Evolutionary conservation across 768 basidiomycete species (phyloP), one percentile per base, ranked within the genome.

Genomic region (Tubosaeta sp.): DNA sequence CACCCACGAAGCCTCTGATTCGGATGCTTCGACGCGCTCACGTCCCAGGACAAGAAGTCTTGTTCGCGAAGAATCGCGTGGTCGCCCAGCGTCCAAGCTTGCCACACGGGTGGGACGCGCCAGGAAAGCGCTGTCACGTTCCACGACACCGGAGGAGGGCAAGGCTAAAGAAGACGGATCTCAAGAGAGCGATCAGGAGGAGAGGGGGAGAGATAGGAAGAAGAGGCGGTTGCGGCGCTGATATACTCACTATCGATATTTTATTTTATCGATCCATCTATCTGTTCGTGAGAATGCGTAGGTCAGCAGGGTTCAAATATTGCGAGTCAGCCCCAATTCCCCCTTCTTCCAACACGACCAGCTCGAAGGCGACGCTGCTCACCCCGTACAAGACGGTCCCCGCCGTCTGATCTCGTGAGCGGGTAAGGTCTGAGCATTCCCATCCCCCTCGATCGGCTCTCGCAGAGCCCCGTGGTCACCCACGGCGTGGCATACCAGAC

Each of bases 381-480:
- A 81, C 72, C 57, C 71, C 83, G 63, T 59, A 81, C 78, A 74
- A 74, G 75, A 74, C 52, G 59, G 11, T n/a, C 53, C 52, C 33
- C 13, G 8, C 17, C 55, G 52, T 70, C 64, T 62, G 55, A 54
- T 51, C 57, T 84, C 69, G 76, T 82, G 82, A 86, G 83, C 84
- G 83, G 86, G 85, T 79, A 87, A 87, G 84, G 85, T 86, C 84
- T 84, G 85, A 86, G 84, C 69, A 78, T 82, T 81, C 63, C 53
- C 79, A 80, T 81, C 79, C 79, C 77, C 77, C 76, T 75, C 51
- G 79, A 81, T 77, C 60, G 82, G 71, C 78, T 73, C 80, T 81
- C 76, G 81, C 79, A 59, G 85, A 74, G 78, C 69, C 81, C 72
- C 71, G 77, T 71, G 71, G 69, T 77, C 77, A 84, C 62, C 65